These are phyloP conservation scores for Leishmania gerbilli DNA, from an alignment of 208 protist genomes.

Conservation along the genomic window DNA sequence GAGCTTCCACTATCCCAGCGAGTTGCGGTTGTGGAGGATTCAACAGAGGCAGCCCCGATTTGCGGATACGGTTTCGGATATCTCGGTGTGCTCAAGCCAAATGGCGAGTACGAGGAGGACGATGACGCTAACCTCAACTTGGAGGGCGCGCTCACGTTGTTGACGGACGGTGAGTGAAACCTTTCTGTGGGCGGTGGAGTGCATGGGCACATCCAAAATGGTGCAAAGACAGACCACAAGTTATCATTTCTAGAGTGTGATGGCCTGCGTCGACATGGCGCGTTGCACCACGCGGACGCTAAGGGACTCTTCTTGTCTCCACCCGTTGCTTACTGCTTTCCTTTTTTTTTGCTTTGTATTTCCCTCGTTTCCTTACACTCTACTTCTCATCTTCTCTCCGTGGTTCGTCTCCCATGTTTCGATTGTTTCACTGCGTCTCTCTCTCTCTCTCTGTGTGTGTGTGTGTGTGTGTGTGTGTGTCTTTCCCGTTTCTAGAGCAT, in stretches of 20 bases:
- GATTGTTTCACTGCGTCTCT: not conserved
- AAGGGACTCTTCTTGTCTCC: not conserved
- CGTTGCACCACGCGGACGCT: not conserved
- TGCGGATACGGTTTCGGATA: slow-evolving; percentile 87
- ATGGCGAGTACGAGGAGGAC: slow-evolving; percentile 79
- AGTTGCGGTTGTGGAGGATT: slow-evolving; percentile 26
- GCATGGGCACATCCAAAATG: not conserved
- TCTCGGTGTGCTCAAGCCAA: slow-evolving; percentile 67
- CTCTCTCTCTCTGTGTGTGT: not conserved
- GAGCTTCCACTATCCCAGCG: slow-evolving; percentile 48
- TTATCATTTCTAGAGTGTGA: not conserved
- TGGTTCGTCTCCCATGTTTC: not conserved
- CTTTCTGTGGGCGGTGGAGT: not conserved
- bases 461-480: not conserved
- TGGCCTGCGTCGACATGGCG: not conserved
- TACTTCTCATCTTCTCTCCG: not conserved
- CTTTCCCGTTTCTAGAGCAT: not conserved
- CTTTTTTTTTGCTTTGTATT: not conserved
- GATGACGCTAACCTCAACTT: slow-evolving; percentile 56
- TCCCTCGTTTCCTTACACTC: not conserved
- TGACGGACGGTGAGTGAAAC: slow-evolving; percentile 41
- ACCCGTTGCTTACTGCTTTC: not conserved
- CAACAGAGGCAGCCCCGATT: slow-evolving; percentile 32
- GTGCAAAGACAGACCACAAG: not conserved
- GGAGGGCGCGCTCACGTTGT: slow-evolving; percentile 55